Conservation (phyloP, 2,329 filamentous ascomycete genomes). For the Colletotrichum destructivum region DNA sequence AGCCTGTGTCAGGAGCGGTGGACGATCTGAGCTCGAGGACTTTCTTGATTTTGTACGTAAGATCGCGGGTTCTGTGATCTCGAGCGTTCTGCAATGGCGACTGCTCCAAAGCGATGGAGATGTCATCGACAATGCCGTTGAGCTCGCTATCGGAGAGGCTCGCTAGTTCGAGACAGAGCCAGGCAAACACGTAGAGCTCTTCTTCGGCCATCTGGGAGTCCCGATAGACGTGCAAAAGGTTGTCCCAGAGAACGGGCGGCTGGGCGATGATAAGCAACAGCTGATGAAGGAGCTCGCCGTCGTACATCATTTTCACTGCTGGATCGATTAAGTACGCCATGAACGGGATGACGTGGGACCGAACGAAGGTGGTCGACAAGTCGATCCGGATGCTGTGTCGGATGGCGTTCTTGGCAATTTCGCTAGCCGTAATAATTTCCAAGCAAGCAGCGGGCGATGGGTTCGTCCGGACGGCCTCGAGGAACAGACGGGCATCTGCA, state of each 20-base stretch:
- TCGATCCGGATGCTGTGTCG: conserved; percentile 48
- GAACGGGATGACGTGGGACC: conserved; percentile 51
- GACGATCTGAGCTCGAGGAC: conserved; percentile 50
- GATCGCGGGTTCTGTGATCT: conserved; percentile 45
- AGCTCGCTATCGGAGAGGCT: conserved; percentile 50
- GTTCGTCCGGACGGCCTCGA: conserved; percentile 46
- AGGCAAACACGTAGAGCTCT: conserved; percentile 58
- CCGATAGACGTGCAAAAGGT: conserved; percentile 55
- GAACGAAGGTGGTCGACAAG: conserved; percentile 49
- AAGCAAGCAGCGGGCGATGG: conserved; percentile 46
- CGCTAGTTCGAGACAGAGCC: conserved; percentile 65
- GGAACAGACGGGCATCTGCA: conserved; percentile 47
- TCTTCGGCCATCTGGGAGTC: conserved; percentile 48
- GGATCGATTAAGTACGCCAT: conserved; percentile 58
- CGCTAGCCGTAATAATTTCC: conserved; percentile 47
- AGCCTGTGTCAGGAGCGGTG: conserved; percentile 39
- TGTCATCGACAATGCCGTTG: conserved; percentile 43
- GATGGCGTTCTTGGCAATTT: conserved; percentile 45
- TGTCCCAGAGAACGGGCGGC: conserved; percentile 68
- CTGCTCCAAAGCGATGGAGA: conserved; percentile 47
- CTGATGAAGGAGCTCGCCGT: conserved; percentile 64
- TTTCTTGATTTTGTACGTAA: conserved; percentile 57
- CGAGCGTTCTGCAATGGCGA: conserved; percentile 47
- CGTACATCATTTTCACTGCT: conserved; percentile 62
- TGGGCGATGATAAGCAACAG: conserved; percentile 63